Evolutionary conservation across 2,329 filamentous ascomycete species (phyloP).

Genomic region (Teratosphaeria viscida): DNA sequence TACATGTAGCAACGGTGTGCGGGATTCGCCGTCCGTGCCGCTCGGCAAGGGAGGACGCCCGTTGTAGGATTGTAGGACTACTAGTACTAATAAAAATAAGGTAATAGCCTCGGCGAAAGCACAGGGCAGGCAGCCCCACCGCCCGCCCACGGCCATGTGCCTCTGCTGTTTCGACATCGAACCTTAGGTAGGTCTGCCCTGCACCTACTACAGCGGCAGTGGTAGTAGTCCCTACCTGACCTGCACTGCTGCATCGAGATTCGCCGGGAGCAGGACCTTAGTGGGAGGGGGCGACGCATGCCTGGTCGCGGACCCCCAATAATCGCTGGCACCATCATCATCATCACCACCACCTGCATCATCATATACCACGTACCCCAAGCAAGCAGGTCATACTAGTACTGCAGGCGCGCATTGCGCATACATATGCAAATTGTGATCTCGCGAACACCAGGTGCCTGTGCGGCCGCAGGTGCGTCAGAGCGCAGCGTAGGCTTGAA

Average conservation of each 20-base stretch:
- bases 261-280: no score
- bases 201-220: no score
- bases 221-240: no score
- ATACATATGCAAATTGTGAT: constrained; percentile 1
- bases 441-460: constrained; percentile 6
- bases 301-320: background rate
- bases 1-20: background rate
- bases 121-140: no score
- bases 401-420: constrained; percentile 1
- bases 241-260: no score
- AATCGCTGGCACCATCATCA: background rate
- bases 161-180: background rate
- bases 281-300: background rate
- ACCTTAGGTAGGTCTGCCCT: background rate
- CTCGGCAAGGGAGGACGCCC: background rate
- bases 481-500: background rate
- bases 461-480: background rate
- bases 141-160: background rate
- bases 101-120: background rate
- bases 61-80: no score
- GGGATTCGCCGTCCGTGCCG: background rate
- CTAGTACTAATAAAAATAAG: no score
- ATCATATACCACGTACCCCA: no score
- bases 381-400: constrained; percentile 2
- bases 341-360: no score